Evolutionary conservation across 2,329 filamentous ascomycete genomes (phyloP).

Genomic region (Diaporthe sp.): DNA sequence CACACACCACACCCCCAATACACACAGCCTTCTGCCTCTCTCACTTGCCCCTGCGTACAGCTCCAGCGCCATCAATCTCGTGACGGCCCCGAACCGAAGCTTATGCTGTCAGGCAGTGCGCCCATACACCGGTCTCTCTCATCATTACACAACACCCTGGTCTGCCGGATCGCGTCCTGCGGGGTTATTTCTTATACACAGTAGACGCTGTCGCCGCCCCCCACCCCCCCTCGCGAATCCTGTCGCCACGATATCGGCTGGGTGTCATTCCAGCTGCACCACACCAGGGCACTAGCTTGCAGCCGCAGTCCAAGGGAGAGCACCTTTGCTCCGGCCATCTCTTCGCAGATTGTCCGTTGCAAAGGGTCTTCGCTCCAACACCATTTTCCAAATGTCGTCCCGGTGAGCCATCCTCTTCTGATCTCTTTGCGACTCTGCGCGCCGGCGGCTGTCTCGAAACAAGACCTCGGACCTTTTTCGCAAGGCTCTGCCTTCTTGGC

Average conservation of each 20-base stretch:
- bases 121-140: conserved; percentile 13
- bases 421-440: conserved; percentile 14
- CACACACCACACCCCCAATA: conserved; percentile 4
- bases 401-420: conserved; percentile 29
- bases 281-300: conserved; percentile 1
- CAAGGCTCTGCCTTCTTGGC: background rate
- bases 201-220: conserved; percentile 24
- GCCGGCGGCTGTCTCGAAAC: background rate
- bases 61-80: conserved; percentile 31
- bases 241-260: conserved; percentile 31
- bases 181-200: conserved; percentile 28
- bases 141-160: conserved; percentile 23
- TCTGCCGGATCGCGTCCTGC: conserved; percentile 31
- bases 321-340: conserved; percentile 61
- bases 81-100: conserved; percentile 13
- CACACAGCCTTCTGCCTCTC: conserved; percentile 23
- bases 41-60: conserved; percentile 28
- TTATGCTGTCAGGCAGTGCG: conserved; percentile 26
- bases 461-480: background rate
- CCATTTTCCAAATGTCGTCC: conserved; percentile 53
- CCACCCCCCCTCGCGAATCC: conserved; percentile 25
- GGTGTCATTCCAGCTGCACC: conserved; percentile 35
- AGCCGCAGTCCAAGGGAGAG: conserved; percentile 30
- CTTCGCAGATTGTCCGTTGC: conserved; percentile 59
- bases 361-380: conserved; percentile 52